Conservation (phyloP, 2,329 filamentous ascomycete genomes). For the Venturia effusa region DNA sequence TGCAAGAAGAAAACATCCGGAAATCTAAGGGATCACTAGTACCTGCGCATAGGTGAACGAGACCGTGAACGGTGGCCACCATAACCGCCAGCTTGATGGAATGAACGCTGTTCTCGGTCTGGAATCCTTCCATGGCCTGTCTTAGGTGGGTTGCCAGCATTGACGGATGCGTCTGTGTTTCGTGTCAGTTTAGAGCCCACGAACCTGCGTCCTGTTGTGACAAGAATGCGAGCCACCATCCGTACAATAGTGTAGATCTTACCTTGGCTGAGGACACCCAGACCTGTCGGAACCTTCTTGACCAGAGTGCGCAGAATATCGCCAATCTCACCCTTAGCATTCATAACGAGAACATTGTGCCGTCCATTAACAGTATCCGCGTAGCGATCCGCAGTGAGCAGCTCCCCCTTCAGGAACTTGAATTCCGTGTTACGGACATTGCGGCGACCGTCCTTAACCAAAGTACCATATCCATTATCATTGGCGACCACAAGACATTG, state of each 20-base stretch:
- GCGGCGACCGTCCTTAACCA: conserved; percentile 5
- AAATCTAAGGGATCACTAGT: not conserved
- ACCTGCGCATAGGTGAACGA: conserved; percentile 1
- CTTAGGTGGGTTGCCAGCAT: conserved; percentile 6
- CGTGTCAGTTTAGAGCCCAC: not conserved
- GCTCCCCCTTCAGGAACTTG: conserved; percentile 10
- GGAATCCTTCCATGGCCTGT: conserved; percentile 2
- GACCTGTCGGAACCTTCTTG: conserved; percentile 7
- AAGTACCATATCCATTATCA: conserved; percentile 11
- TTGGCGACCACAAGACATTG: conserved; percentile 9
- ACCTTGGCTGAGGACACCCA: conserved; percentile 10
- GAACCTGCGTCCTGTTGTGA: not conserved
- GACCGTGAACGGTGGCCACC: not conserved
- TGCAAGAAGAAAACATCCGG: not conserved
- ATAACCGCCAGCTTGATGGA: not conserved
- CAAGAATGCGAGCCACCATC: not conserved
- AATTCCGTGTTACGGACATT: conserved; percentile 10
- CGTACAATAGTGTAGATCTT: not conserved
- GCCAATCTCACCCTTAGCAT: conserved; percentile 11
- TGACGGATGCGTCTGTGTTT: not conserved
- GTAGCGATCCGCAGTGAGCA: conserved; percentile 9
- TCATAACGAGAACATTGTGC: conserved; percentile 12
- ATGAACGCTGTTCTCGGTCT: conserved; percentile 10
- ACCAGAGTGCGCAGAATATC: conserved; percentile 11
- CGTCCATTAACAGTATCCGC: conserved; percentile 8